Conservation (phyloP, 805 yeast genomes). For the Candida sanyiensis region DNA sequence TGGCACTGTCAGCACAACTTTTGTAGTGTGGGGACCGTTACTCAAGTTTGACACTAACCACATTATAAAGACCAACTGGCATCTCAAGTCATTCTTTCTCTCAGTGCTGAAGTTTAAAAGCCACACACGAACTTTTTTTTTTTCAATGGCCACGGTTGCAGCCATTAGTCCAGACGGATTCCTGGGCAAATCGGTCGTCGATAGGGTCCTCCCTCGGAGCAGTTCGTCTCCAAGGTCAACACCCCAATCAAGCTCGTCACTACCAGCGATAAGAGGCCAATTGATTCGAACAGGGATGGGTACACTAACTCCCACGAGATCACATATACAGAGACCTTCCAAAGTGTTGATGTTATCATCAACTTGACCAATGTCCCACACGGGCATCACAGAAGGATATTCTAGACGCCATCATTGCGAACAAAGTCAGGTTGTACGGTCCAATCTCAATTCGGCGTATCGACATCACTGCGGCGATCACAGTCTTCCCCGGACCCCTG, state of each 20-base stretch:
- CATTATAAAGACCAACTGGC: too few species aligned
- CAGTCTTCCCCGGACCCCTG: constrained; percentile 32
- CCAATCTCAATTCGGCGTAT: constrained; percentile 61
- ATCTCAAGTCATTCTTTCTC: too few species aligned
- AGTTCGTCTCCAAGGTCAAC: too few species aligned
- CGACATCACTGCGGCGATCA: constrained; percentile 30
- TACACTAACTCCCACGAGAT: constrained; percentile 11
- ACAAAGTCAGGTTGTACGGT: constrained; percentile 45
- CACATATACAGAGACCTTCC: constrained; percentile 33
- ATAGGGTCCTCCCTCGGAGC: too few species aligned
- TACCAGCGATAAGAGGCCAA: constrained; percentile 13
- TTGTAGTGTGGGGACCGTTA: too few species aligned
- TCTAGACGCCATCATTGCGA: constrained; percentile 36
- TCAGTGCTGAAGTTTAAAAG: too few species aligned
- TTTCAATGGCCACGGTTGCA: too few species aligned
- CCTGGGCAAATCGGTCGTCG: too few species aligned
- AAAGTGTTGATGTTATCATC: constrained; percentile 46
- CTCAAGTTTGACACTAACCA: too few species aligned
- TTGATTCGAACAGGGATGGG: constrained; percentile 18
- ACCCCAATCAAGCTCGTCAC: constrained; percentile 50
- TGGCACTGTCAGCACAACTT: too few species aligned
- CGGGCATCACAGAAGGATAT: constrained; percentile 29
- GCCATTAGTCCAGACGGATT: too few species aligned
- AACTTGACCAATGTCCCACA: constrained; percentile 33
- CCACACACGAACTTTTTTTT: too few species aligned